Evolutionary conservation across 2,329 filamentous ascomycete genomes (phyloP).

Genomic region (Byssochlamys sp.): DNA sequence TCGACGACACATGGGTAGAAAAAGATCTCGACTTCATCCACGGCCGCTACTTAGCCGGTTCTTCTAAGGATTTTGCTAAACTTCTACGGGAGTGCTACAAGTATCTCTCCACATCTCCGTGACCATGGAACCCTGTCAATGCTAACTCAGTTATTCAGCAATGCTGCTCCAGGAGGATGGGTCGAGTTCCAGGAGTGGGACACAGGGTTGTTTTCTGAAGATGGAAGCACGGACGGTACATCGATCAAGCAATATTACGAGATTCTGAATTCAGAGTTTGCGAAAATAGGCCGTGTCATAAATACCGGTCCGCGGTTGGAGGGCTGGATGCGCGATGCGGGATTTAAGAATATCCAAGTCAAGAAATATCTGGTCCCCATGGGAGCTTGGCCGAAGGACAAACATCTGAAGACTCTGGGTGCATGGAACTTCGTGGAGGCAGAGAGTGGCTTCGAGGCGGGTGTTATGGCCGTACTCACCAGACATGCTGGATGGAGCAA

Average conservation of each 20-base stretch:
- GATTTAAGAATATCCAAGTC: constrained; percentile 12
- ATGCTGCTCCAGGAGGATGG: constrained; percentile 23
- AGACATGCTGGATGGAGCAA: constrained; percentile 11
- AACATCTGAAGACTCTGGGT: constrained; percentile 11
- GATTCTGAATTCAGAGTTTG: neutral
- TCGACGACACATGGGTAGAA: constrained; percentile 49
- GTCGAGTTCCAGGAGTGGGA: constrained; percentile 33
- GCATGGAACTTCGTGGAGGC: constrained; percentile 17
- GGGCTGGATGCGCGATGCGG: constrained; percentile 10
- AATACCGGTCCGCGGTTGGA: constrained; percentile 5
- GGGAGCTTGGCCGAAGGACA: constrained; percentile 11
- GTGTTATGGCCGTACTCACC: constrained; percentile 13
- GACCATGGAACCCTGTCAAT: neutral
- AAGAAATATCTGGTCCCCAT: constrained; percentile 13
- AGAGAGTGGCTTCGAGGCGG: constrained; percentile 15
- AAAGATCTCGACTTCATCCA: constrained; percentile 52
- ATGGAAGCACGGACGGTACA: constrained; percentile 6
- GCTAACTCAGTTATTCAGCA: neutral
- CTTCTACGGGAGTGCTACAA: constrained; percentile 39
- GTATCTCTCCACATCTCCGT: constrained; percentile 6
- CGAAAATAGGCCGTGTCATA: neutral
- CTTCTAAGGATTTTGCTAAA: constrained; percentile 47
- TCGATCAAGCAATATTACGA: neutral
- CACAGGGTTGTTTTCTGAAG: constrained; percentile 12
- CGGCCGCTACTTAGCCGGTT: constrained; percentile 47